phyloP scores from a whole-genome alignment of 352 stramenopile species.

The Pythium plurisporium region DNA sequence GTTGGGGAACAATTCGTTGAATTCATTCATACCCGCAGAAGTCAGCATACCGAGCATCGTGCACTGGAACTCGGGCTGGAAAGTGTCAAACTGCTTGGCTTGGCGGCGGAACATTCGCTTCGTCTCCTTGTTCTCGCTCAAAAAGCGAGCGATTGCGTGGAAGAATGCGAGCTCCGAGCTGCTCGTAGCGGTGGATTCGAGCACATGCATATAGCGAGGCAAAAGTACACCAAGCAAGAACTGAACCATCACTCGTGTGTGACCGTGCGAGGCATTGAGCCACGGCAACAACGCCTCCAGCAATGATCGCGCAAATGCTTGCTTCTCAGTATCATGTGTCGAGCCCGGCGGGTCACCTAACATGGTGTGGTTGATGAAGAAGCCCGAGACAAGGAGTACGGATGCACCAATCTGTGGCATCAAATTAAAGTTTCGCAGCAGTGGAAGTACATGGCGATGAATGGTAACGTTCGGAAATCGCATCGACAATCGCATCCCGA shows the following conservation, averaged over 20 bases:
- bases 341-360: conserved; percentile 20
- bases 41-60: conserved; percentile 66
- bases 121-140: conserved; percentile 81
- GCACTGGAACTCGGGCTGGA: conserved; percentile 64
- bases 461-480: conserved; percentile 47
- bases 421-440: conserved; percentile 65
- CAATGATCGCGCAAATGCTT: conserved; percentile 23
- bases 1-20: conserved; percentile 62
- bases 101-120: conserved; percentile 82
- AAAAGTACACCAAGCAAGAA: conserved; percentile 64
- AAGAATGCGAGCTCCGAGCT: conserved; percentile 36
- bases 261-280: conserved; percentile 76
- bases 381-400: conserved; percentile 49
- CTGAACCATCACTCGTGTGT: conserved; percentile 77
- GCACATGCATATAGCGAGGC: conserved; percentile 45
- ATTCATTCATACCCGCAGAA: conserved; percentile 63
- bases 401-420: conserved; percentile 69
- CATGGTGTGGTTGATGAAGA: conserved; percentile 24
- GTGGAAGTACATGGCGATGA: conserved; percentile 37
- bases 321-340: conserved; percentile 17
- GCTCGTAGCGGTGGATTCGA: background rate
- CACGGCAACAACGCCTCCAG: conserved; percentile 61
- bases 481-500: conserved; percentile 62
- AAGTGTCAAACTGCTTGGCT: conserved; percentile 50
- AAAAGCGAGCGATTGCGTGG: conserved; percentile 42